phyloP scores from a whole-genome alignment of 1,284 basidiomycete genomes.

The Puccinia brachypodii region DNA sequence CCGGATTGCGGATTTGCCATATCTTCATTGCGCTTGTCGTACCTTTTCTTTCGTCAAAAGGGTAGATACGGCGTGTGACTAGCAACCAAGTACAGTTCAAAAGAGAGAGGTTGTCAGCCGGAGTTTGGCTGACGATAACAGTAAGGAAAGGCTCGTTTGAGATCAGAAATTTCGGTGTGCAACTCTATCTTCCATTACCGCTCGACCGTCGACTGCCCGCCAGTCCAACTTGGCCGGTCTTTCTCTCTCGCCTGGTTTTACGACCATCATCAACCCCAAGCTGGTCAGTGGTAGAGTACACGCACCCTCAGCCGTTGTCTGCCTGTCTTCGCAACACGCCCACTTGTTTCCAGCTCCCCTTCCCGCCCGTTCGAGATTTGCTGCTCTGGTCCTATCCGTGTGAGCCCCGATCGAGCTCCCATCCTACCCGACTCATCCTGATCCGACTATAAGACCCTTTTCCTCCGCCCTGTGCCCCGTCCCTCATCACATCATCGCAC shows the following conservation, averaged over 20 bases:
- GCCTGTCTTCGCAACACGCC: too few relatives aligned
- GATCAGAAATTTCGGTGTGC: not conserved
- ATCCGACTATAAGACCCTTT: slow-evolving; percentile 1
- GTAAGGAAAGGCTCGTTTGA: not conserved
- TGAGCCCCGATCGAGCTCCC: too few relatives aligned
- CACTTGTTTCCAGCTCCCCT: too few relatives aligned
- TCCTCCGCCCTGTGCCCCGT: not conserved
- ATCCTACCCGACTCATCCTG: too few relatives aligned
- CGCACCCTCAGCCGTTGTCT: slow-evolving; percentile 4
- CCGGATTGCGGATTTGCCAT: too few relatives aligned
- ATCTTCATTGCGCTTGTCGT: too few relatives aligned
- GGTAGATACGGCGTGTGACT: not conserved
- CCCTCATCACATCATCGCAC: not conserved
- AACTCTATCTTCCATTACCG: too few relatives aligned
- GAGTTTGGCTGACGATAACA: not conserved
- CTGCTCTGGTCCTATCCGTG: not conserved
- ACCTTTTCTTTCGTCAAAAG: too few relatives aligned
- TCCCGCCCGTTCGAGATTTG: not conserved
- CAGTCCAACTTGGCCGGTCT: slow-evolving; percentile 5
- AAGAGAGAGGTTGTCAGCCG: not conserved
- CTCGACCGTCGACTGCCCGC: not conserved
- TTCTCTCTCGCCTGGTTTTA: not conserved
- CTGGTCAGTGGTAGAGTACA: not conserved
- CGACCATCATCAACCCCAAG: not conserved
- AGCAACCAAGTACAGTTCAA: not conserved